Base-by-base conservation (phyloP, 345 rosid species). In the Brassica cretica region DNA sequence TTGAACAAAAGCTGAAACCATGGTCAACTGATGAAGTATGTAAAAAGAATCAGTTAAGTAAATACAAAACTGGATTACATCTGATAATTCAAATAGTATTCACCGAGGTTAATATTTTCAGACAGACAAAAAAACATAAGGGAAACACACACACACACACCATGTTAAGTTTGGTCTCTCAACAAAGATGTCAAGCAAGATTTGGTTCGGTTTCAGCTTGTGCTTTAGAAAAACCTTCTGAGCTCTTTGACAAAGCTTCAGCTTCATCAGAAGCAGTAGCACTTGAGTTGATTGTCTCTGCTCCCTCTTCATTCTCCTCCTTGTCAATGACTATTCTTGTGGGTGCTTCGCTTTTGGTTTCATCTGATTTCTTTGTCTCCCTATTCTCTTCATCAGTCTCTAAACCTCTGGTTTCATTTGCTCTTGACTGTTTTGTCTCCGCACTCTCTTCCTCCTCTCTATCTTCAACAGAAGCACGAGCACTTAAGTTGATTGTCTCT, bases 231-330 rank as follows among this genome's bases (percentile, higher is more conserved):
- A 78, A 78, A n/a, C 64, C 77, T 44, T 67, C 64, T 62, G 65
- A 33, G 66, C 78, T 68, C 75, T 79, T 73, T 68, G 78, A 12
- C 71, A 68, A 30, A 53, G 78, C 82, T 37, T 62, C 78, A 67
- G 64, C 80, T 77, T 75, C 81, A 35, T 69, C 78, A 69, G 37
- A 61, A 32, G 55, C 76, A 68, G 25, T 8, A 41, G 55, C 32
- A 12, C 3, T 64, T 51, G 18, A 51, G n/a, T 64, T 73, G 49
- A 37, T 3, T 61, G 33, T 64, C 67, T 82, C 21, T 7, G 25
- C 63, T 12, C 66, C 37, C 14, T 63, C 70, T 74, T 76, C 75
- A 66, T 11, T 49, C 35, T 66, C 75, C 66, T 76, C 27, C 9
- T 70, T 71, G 3, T 67, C 70, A 66, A 64, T 64, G 9, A 12